Percentiles rank a stretch among this genome's conserved stretches.
Conservation (phyloP, 805 yeast genomes). For the Wickerhamiella sorbophila region DNA sequence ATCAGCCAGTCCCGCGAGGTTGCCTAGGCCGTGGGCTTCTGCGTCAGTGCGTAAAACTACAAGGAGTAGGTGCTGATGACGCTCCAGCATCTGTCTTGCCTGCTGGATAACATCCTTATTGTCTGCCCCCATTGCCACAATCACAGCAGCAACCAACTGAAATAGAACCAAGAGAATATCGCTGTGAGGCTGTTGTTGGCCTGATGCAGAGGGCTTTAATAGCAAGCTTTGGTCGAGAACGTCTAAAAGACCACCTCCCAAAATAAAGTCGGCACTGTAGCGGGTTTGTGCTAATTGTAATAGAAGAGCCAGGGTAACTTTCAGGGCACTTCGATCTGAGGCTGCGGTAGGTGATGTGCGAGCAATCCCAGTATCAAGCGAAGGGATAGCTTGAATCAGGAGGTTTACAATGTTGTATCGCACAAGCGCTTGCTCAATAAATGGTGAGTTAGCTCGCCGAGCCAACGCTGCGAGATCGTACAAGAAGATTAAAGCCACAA, state of each 20-base stretch:
- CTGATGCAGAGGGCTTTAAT: constrained; percentile 59
- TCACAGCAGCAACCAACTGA: constrained; percentile 52
- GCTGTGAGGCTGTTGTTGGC: constrained; percentile 35
- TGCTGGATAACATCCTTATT: constrained; percentile 44
- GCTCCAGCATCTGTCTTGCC: constrained; percentile 36
- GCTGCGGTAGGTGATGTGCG: constrained; percentile 18
- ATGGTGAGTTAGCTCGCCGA: constrained; percentile 35
- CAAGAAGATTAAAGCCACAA: constrained; percentile 61
- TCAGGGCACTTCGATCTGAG: constrained; percentile 38
- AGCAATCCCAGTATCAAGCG: constrained; percentile 21
- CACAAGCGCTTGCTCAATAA: constrained; percentile 45
- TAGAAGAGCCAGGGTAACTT: constrained; percentile 53
- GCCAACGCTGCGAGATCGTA: constrained; percentile 51
- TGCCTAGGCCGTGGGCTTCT: constrained; percentile 17
- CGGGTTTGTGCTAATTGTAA: constrained; percentile 64
- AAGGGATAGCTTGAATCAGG: constrained; percentile 50
- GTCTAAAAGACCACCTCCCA: constrained; percentile 61
- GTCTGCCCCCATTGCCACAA: constrained; percentile 65
- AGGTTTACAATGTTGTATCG: constrained; percentile 51
- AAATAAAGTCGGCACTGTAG: constrained; percentile 59
- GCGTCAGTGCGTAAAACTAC: constrained; percentile 50
- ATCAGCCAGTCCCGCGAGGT: constrained; percentile 32
- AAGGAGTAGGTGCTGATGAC: constrained; percentile 40
- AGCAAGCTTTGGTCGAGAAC: constrained; percentile 43
- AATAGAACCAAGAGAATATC: constrained; percentile 62